phyloP scores from a whole-genome alignment of 192 early-diverging fungal species.

The Helicostylum pulchrum region DNA sequence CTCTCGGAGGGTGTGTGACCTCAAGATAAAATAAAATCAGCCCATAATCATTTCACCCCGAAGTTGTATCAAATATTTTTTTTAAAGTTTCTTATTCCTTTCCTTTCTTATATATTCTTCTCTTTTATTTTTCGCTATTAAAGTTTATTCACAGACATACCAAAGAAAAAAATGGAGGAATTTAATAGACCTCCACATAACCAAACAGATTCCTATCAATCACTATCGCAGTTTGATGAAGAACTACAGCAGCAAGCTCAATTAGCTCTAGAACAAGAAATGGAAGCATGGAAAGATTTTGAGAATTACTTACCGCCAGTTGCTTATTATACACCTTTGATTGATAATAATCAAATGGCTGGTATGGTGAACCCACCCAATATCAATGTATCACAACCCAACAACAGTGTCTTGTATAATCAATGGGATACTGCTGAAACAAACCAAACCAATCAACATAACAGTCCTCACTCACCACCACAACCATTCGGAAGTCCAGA shows the following conservation, averaged over 20 bases:
- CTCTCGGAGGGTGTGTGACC: too few species aligned
- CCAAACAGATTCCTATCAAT: slow-evolving; percentile 2
- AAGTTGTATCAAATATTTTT: neutral
- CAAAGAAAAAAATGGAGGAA: slow-evolving; percentile 1
- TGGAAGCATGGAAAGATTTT: slow-evolving; percentile 15
- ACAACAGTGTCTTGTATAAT: too few species aligned
- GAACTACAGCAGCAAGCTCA: slow-evolving; percentile 18
- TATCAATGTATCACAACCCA: neutral
- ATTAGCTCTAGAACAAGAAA: slow-evolving; percentile 10
- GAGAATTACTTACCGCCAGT: slow-evolving; percentile 14
- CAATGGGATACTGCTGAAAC: too few species aligned
- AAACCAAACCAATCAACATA: too few species aligned
- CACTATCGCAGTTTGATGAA: slow-evolving; percentile 11
- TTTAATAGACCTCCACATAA: slow-evolving; percentile 1
- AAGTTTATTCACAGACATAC: neutral
- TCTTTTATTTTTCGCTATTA: neutral
- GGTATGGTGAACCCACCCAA: neutral
- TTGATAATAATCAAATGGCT: neutral
- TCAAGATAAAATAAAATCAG: too few species aligned
- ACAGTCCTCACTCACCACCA: neutral
- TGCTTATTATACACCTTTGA: neutral
- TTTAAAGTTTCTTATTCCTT: neutral
- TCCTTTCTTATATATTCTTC: neutral
- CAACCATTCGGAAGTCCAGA: slow-evolving; percentile 12
- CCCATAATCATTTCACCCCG: slow-evolving; percentile 1